These are phyloP conservation scores for Brassica juncea DNA, from an alignment of 345 rosid genomes.

Conservation along the genomic window DNA sequence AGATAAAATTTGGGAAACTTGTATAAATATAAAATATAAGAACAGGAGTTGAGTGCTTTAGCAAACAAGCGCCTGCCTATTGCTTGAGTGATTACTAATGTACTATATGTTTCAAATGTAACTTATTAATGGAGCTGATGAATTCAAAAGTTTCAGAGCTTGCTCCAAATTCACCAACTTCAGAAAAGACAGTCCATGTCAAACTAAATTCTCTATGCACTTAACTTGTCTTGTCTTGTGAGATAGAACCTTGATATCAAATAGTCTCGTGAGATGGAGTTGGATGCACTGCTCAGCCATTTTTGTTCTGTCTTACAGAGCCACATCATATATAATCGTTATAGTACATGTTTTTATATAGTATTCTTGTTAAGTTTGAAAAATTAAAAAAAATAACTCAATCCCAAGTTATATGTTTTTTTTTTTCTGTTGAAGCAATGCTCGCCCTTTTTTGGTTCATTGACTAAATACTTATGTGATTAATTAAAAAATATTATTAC, in stretches of 20 bases:
- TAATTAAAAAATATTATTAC: too few species aligned
- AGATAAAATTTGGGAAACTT: background rate
- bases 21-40: background rate
- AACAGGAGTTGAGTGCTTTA: background rate
- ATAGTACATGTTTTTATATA: too few species aligned
- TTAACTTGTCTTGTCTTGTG: background rate
- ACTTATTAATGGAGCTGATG: too few species aligned
- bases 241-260: background rate
- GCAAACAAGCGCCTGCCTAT: background rate
- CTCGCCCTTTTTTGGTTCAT: too few species aligned
- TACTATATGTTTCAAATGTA: background rate
- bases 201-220: background rate
- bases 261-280: background rate
- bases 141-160: too few species aligned
- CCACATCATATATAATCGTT: background rate
- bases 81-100: background rate
- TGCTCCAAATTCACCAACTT: too few species aligned
- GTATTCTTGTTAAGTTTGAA: too few species aligned
- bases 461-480: too few species aligned
- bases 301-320: background rate
- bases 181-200: background rate
- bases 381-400: too few species aligned
- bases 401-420: too few species aligned
- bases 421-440: too few species aligned
- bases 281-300: background rate